Evolutionary conservation across 768 basidiomycete genomes (phyloP), one percentile per base, ranked within the genome.

Genomic region (Lactarius tabidus): DNA sequence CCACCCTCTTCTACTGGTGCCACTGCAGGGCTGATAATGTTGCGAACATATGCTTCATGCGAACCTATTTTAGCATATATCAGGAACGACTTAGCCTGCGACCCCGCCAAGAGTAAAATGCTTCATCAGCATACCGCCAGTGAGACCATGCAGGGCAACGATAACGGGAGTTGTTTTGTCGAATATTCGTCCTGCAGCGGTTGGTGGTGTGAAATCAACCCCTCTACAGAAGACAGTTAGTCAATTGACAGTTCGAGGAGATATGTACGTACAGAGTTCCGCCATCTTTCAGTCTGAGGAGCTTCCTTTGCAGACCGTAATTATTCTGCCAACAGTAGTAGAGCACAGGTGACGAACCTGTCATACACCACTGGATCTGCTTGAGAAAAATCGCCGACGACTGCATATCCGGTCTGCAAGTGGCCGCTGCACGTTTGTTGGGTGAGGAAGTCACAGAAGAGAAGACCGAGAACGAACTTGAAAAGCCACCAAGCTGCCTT

Each of bases 11-110:
- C 81, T 6, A 86, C 81, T 29, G 90, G 82, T 38, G 82, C 81
- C 73, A 89, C 88, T 18, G 87, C 89, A 66, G 85, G 88, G 57
- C 84, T 83, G 3, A 98, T 78, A 43, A 97, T 82, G 43, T 91
- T 87, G 67, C 93, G 82, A 45, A 97, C 89, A 72, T 97, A 98
- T 29, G 88, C 80, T 79, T 96, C 95, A 74, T 96, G 85, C 23
- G 92, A 93, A 52, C 91, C 91, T 93, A 52, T 43, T 26, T 15
- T 61, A 17, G 53, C 57, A 59, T 43, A 70, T 57, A 66, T 59
- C 38, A 59, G 52, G 23, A n/a, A 53, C 20, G 33, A 54, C 39
- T n/a, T 26, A 17, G 51, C 31, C 14, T 45, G 57, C n/a, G 17
- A 39, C 15, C 48, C 41, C 26, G 29, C 48, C 35, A n/a, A 45